Conservation (phyloP, 805 yeast genomes). For the Yamadazyma nakazawae region DNA sequence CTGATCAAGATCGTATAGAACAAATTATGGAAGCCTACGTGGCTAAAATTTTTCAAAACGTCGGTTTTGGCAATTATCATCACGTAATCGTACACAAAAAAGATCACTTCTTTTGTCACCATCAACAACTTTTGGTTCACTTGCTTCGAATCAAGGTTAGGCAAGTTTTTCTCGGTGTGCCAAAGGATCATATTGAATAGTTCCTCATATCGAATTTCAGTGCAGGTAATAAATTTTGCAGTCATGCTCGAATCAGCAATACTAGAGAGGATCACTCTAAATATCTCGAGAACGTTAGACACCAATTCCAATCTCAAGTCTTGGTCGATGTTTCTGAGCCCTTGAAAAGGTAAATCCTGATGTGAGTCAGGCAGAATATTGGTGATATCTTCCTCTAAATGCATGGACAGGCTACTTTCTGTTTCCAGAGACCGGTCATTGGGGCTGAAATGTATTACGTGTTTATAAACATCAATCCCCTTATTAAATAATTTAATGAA, state of each 20-base stretch:
- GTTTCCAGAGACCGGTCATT: neutral
- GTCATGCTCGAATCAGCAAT: conserved; percentile 8
- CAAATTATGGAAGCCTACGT: conserved; percentile 2
- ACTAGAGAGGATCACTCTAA: conserved; percentile 18
- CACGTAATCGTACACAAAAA: conserved; percentile 22
- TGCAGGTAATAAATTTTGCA: neutral
- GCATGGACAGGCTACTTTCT: neutral
- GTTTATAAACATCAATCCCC: conserved; percentile 4
- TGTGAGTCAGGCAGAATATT: conserved; percentile 3
- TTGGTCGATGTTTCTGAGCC: conserved; percentile 17
- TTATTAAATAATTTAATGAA: conserved; percentile 2
- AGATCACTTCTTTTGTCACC: conserved; percentile 25
- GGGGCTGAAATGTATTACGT: conserved; percentile 1
- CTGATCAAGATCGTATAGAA: conserved; percentile 8
- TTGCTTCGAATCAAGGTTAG: conserved; percentile 10
- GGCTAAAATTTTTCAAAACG: neutral
- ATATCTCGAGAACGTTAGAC: conserved; percentile 20
- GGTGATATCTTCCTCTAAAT: conserved; percentile 13
- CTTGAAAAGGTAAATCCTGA: neutral
- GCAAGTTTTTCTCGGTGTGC: conserved; percentile 12
- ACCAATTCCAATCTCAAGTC: conserved; percentile 21
- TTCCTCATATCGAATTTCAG: conserved; percentile 2
- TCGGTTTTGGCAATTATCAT: conserved; percentile 9
- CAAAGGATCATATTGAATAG: conserved; percentile 10
- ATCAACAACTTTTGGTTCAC: conserved; percentile 15